Evolutionary conservation across 768 basidiomycete species (phyloP), one percentile per base, ranked within the genome.

Genomic region (Candolleomyces eurysporus): DNA sequence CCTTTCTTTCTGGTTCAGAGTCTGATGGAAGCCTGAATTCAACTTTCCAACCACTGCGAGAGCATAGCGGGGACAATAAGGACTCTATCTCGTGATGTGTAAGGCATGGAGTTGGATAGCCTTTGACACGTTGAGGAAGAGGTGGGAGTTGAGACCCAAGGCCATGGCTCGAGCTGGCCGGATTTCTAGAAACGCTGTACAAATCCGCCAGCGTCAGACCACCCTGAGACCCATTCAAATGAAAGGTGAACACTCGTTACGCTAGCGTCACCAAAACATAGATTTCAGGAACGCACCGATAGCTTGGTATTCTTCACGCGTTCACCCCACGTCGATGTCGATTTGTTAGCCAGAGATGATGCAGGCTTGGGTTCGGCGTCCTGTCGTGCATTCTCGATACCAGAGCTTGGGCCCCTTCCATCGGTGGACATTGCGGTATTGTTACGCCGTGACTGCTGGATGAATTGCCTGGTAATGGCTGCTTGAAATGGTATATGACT

Each of bases 61-160:
- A 8, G n/a, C 48, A 42, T 9, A 61, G n/a, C 13, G 61, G 61
- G 6, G n/a, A 10, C 32, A 61, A 39, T 4, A 40, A 16, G 9
- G 39, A 21, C 40, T 50, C 55, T 3, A 61, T 42, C 22, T 61
- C 55, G 3, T 19, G 17, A 14, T 39, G 17, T 5, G 54, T 40
- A 10, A 61, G 56, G 30, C 48, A 57, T 10, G 61, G 32, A 2
- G 61, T 61, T 22, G 61, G 61, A 52, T 61, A 39, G 14, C 61
- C 61, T 31, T 57, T 61, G 8, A 39, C 48, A 16, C 61, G 61
- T 9, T 11, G 48, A 5, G 61, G 61, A 40, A 61, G 48, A 8
- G 56, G 31, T 13, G 61, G 54, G 2, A 61, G 40, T 13, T 32
- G 22, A 2, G 49, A 21, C 7, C 13, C 13, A 40, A 14, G 10